Evolutionary conservation across 441 rosid genomes (phyloP), one percentile per base, ranked within the genome.

Genomic region (Aquilaria agallochum): DNA sequence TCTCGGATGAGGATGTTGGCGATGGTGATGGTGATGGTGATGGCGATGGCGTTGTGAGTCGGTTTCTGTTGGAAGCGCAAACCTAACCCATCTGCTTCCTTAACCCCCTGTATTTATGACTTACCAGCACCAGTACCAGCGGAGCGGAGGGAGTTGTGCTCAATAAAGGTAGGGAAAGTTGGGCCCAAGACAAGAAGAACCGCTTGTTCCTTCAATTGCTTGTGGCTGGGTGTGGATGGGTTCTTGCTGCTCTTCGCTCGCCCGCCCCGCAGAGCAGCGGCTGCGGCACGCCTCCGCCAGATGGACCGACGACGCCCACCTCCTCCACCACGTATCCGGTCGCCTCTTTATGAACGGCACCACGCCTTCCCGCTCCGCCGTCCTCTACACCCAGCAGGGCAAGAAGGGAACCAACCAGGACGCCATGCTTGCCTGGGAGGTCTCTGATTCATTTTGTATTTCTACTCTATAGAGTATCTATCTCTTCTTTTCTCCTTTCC

Each of bases 401-500:
- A 87, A 77, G 72, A 87, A 87, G 71, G 93, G 93, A 45, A 84
- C 86, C 67, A 87, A 84, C 66, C 93, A 87, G 71, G 93, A 87
- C 66, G 85, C 90, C 63, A 87, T 87, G 90, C 71, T 87, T 50
- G 85, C 82, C 67, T 87, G 85, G 80, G 85, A 87, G 93, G 93
- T 87, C 67, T 6, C 77, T 67, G 44, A 31, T 13, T 3, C 53
- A 14, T 13, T 12, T 14, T 12, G 14, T 50, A 14, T 11, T 50
- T 3, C 8, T 14, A 68, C 68, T 66, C 55, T 75, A 68, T 53
- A 64, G 56, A 46, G 57, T 56, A 67, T 54, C 66, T 44, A 56
- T 70, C 14, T 62, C 58, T 53, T 55, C 40, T 62, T 55, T 62
- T n/a, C 30, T 63, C 31, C 58, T 32, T 57, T 36, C 47, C 40